Conservation (phyloP, 2,329 filamentous ascomycete species). For the Trichoderma koningii region DNA sequence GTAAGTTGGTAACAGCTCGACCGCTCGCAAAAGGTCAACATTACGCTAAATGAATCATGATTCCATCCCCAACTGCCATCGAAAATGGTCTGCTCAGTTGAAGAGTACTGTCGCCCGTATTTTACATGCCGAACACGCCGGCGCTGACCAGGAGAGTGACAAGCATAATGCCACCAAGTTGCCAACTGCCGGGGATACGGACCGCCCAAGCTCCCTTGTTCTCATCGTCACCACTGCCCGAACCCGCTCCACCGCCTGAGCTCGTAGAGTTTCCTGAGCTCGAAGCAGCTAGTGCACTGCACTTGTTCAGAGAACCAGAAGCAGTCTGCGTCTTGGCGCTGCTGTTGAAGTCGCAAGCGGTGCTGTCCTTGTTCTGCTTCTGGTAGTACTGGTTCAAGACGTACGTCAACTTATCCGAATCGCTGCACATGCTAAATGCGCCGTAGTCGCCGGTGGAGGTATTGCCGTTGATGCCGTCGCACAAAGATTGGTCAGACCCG, state of each 20-base stretch:
- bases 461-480: slow-evolving; percentile 69
- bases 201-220: neutral
- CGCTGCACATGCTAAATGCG: slow-evolving; percentile 74
- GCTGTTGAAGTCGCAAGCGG: slow-evolving; percentile 72
- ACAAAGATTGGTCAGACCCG: slow-evolving; percentile 57
- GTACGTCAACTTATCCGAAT: slow-evolving; percentile 70
- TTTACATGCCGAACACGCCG: neutral
- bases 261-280: neutral
- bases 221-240: neutral
- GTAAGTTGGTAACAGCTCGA: no score
- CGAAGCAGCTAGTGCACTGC: neutral
- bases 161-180: neutral
- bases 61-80: no score
- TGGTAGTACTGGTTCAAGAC: slow-evolving; percentile 74
- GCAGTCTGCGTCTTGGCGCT: slow-evolving; percentile 11
- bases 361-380: slow-evolving; percentile 52
- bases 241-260: neutral
- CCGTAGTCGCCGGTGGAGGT: slow-evolving; percentile 71
- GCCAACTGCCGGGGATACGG: slow-evolving; percentile 1
- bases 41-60: no score
- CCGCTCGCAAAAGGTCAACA: no score
- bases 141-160: neutral
- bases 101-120: neutral
- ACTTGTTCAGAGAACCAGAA: neutral
- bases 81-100: no score